Evolutionary conservation across 257 asterid genomes (phyloP).

Genomic region (Fraxinus pennsylvanica): DNA sequence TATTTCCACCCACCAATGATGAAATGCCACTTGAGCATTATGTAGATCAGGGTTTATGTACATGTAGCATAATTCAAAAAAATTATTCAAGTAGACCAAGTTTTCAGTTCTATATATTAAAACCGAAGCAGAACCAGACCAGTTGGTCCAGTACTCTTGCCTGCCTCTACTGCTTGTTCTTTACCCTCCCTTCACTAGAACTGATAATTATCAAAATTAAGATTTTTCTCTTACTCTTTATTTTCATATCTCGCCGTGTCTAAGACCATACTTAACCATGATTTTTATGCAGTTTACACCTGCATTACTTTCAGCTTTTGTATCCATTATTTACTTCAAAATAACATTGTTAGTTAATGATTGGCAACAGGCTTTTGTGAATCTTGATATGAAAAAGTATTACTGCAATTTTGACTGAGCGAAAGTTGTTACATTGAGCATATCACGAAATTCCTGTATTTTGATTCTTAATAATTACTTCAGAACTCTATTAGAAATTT

Average conservation of each 20-base stretch:
- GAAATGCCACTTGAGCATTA: too few relatives aligned
- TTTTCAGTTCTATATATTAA: neutral
- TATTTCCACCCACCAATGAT: too few relatives aligned
- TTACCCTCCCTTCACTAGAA: neutral
- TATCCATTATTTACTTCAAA: neutral
- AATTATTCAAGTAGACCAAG: neutral
- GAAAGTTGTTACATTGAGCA: neutral
- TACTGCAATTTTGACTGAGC: neutral
- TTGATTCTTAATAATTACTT: neutral
- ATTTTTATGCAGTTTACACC: neutral
- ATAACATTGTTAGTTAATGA: neutral
- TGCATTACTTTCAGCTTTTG: neutral
- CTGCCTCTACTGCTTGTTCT: neutral
- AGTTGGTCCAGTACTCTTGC: neutral
- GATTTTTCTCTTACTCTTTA: neutral
- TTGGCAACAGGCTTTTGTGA: neutral
- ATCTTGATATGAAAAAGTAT: neutral
- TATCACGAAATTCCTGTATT: neutral
- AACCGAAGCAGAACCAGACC: neutral
- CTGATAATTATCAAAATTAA: neutral
- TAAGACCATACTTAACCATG: neutral
- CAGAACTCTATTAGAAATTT: neutral
- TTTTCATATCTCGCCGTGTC: neutral
- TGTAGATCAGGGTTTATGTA: too few relatives aligned
- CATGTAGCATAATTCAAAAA: too few relatives aligned